A percentile compares a stretch with the other conserved stretches of the same genome.
These are phyloP conservation scores for Fraxinus anomala DNA, from an alignment of 257 asterid genomes.

Conservation along the genomic window DNA sequence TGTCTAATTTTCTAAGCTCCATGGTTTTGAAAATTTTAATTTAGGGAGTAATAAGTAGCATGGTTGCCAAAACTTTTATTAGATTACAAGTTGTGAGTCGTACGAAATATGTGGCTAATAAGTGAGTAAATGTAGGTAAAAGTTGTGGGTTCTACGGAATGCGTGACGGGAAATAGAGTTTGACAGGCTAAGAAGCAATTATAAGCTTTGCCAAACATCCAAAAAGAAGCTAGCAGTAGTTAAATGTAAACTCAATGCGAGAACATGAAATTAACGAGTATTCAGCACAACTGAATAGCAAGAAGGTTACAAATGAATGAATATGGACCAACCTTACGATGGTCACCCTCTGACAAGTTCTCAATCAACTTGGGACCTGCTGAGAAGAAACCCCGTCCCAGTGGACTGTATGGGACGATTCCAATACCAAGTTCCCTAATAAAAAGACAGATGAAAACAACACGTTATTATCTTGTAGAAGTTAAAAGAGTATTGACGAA, in stretches of 20 bases:
- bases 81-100: too few relatives aligned
- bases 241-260: neutral
- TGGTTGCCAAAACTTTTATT: neutral
- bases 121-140: too few relatives aligned
- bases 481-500: neutral
- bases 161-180: too few relatives aligned
- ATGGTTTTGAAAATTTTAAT: neutral
- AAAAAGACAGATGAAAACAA: neutral
- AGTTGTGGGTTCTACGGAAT: too few relatives aligned
- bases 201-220: too few relatives aligned
- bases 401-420: constrained; percentile 25
- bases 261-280: neutral
- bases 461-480: neutral
- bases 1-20: neutral
- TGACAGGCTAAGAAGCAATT: too few relatives aligned
- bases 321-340: neutral
- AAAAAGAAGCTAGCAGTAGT: neutral
- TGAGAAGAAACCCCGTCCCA: constrained; percentile 25
- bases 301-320: neutral
- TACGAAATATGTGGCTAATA: too few relatives aligned
- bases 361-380: constrained; percentile 16
- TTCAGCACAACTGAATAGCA: neutral
- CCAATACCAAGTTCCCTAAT: constrained; percentile 31
- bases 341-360: constrained; percentile 7
- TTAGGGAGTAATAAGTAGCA: neutral